Conservation (phyloP, 2,329 filamentous ascomycete species). For the Clathrospora elynae region DNA sequence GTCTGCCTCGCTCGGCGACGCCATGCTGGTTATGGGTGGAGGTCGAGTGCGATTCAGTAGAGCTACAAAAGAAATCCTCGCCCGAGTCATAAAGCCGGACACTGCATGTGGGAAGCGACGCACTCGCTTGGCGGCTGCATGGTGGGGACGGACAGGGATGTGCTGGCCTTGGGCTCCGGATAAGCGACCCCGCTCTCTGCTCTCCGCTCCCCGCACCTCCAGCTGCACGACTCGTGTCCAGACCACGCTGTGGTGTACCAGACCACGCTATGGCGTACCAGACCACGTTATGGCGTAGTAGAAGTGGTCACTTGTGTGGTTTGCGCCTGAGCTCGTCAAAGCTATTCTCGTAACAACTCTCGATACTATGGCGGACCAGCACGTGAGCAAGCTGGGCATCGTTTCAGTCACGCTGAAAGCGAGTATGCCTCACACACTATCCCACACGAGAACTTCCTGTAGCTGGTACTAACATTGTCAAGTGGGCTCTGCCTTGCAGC, state of each 20-base stretch:
- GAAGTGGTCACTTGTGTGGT: neutral
- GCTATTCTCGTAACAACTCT: neutral
- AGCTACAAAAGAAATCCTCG: conserved; percentile 8
- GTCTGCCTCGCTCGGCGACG: conserved; percentile 28
- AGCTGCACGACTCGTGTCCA: neutral
- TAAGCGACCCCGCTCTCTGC: neutral
- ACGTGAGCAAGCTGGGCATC: conserved; percentile 43
- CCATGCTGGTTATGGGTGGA: conserved; percentile 25
- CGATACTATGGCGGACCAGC: conserved; percentile 33
- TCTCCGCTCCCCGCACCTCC: conserved; percentile 2
- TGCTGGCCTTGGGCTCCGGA: too few relatives aligned
- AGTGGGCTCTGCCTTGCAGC: conserved; percentile 43
- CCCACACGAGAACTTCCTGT: neutral
- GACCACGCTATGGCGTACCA: neutral
- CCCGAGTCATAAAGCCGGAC: conserved; percentile 19
- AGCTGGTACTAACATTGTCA: conserved; percentile 3
- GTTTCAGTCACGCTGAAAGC: conserved; percentile 38
- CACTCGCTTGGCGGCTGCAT: too few relatives aligned
- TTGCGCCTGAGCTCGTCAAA: neutral
- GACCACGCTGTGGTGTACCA: neutral
- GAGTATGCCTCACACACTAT: conserved; percentile 23
- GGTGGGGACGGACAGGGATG: too few relatives aligned
- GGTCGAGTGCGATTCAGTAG: conserved; percentile 20
- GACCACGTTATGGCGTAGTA: neutral
- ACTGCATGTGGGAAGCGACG: too few relatives aligned